Percentiles rank a stretch among this genome's conserved stretches.
Evolutionary conservation across 352 stramenopile species (phyloP).

Genomic region (Globisporangium radiosum): DNA sequence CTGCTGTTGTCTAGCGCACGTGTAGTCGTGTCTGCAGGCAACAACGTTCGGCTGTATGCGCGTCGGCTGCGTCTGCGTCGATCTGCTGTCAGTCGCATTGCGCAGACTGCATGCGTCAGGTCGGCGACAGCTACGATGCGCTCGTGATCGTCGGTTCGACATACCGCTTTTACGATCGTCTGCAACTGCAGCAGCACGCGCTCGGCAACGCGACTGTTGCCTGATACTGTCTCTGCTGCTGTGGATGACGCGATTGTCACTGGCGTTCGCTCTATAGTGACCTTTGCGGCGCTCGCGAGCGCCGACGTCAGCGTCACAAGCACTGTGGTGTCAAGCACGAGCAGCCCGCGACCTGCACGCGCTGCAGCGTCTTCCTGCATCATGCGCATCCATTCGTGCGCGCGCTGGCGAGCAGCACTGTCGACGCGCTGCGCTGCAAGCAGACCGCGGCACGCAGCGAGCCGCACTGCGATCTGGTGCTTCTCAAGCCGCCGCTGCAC

Average conservation of each 20-base stretch:
- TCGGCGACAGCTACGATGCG: not conserved
- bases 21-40: too few species aligned
- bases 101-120: not conserved
- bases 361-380: conserved; percentile 39
- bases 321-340: conserved; percentile 33
- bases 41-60: too few species aligned
- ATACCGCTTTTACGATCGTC: conserved; percentile 28
- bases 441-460: conserved; percentile 8
- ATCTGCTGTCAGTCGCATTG: conserved; percentile 6
- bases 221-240: not conserved
- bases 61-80: conserved; percentile 10
- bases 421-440: not conserved
- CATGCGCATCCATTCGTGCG: conserved; percentile 49
- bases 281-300: conserved; percentile 16
- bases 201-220: not conserved
- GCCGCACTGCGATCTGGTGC: conserved; percentile 28
- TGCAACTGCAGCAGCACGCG: conserved; percentile 12
- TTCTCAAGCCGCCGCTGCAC: conserved; percentile 29
- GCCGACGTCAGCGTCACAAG: conserved; percentile 23
- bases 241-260: not conserved
- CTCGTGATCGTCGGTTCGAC: not conserved
- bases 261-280: conserved; percentile 8
- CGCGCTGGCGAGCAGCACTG: not conserved
- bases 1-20: too few species aligned
- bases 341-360: conserved; percentile 30